These are phyloP conservation scores for Poa annua DNA, from an alignment of 176 grass and related monocot genomes.

Conservation along the genomic window DNA sequence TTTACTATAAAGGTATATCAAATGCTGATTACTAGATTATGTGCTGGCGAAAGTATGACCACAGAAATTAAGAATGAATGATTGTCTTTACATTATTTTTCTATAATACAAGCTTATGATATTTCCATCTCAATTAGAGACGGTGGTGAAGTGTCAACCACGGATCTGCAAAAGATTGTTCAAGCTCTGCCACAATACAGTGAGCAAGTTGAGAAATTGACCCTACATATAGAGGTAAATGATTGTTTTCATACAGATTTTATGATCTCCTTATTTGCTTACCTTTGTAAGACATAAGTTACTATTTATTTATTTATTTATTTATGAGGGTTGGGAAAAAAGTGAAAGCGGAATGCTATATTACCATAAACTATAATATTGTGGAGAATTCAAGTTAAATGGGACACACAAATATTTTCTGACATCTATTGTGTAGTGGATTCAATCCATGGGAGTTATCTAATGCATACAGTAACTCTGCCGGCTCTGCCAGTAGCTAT, in stretches of 20 bases:
- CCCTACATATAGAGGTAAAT: slow-evolving; percentile 91
- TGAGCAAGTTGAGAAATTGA: slow-evolving; percentile 89
- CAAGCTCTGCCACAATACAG: slow-evolving; percentile 95
- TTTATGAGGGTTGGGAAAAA: slow-evolving; percentile 5
- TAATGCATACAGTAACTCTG: neutral
- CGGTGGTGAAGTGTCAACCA: slow-evolving; percentile 92
- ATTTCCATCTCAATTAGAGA: slow-evolving; percentile 69
- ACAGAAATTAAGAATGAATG: slow-evolving; percentile 7
- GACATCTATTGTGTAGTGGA: neutral
- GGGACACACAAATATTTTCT: neutral
- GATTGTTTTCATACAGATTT: neutral
- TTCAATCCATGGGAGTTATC: neutral
- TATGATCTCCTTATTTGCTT: neutral
- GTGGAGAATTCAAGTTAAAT: slow-evolving; percentile 11
- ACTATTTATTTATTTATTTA: slow-evolving; percentile 4
- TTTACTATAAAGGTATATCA: slow-evolving; percentile 20
- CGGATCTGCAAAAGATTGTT: slow-evolving; percentile 91
- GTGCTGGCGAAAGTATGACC: slow-evolving; percentile 28
- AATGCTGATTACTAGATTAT: slow-evolving; percentile 6
- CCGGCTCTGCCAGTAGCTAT: neutral
- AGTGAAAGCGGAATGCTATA: neutral
- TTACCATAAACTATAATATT: slow-evolving; percentile 4
- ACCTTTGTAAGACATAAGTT: slow-evolving; percentile 18
- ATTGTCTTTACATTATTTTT: slow-evolving; percentile 20
- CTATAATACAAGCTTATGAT: slow-evolving; percentile 24